A percentile compares a stretch with the other conserved stretches of the same genome.
Evolutionary conservation across 805 yeast species (phyloP).

Genomic region (Spencermartinsiella europaea): DNA sequence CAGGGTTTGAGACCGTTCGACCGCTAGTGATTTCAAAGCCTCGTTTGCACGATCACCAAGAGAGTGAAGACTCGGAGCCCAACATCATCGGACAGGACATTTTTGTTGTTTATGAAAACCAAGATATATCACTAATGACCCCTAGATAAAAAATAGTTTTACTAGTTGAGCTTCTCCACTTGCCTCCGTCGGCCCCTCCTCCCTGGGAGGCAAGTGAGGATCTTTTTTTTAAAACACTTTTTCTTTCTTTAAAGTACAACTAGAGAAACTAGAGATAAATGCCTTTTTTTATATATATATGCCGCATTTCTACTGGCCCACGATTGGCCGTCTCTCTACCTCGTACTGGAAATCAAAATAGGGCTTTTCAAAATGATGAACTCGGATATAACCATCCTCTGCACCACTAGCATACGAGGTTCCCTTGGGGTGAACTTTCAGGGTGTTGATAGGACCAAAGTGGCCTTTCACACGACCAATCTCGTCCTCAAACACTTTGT

Average conservation of each 20-base stretch:
- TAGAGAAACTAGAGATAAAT: no score
- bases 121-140: background rate
- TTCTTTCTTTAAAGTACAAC: no score
- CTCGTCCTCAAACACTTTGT: slow-evolving; percentile 91
- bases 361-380: slow-evolving; percentile 87
- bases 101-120: background rate
- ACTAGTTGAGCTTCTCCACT: no score
- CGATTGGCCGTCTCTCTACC: slow-evolving; percentile 45
- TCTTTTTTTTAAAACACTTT: no score
- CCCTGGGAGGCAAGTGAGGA: no score
- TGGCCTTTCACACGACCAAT: slow-evolving; percentile 97
- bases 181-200: no score
- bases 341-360: slow-evolving; percentile 92
- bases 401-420: slow-evolving; percentile 94
- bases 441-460: slow-evolving; percentile 95
- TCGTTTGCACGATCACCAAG: background rate
- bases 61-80: background rate
- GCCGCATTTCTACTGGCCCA: background rate
- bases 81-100: background rate
- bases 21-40: background rate
- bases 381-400: slow-evolving; percentile 95
- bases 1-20: background rate
- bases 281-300: no score
- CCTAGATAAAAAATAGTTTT: background rate
- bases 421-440: slow-evolving; percentile 94